A percentile compares a stretch with the other conserved stretches of the same genome.
These are phyloP conservation scores for Talaromyces albobiverticillius DNA, from an alignment of 2,329 filamentous ascomycete species.

Conservation along the genomic window DNA sequence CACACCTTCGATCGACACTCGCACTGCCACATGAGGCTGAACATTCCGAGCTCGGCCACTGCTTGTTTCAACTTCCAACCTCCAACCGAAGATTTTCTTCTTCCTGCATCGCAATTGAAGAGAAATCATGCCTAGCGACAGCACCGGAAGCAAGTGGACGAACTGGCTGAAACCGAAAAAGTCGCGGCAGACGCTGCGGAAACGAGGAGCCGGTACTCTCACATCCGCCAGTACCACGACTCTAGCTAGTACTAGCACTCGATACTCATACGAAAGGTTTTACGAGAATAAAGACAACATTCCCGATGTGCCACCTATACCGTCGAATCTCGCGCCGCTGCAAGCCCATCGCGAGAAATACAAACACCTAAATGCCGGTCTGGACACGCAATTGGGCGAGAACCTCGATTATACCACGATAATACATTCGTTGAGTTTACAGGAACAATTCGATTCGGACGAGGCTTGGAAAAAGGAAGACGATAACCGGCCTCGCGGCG, in stretches of 20 bases:
- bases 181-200: conserved; percentile 17
- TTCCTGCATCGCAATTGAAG: neutral
- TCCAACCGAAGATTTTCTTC: neutral
- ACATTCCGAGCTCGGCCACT: conserved; percentile 1
- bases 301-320: conserved; percentile 6
- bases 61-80: neutral
- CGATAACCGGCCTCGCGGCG: conserved; percentile 31
- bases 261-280: conserved; percentile 4
- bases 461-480: conserved; percentile 17
- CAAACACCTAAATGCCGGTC: conserved; percentile 22
- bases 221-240: conserved; percentile 14
- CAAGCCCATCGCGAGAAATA: conserved; percentile 35
- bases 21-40: conserved; percentile 10
- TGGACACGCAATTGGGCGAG: conserved; percentile 37
- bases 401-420: conserved; percentile 35
- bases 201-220: conserved; percentile 5
- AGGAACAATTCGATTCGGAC: conserved; percentile 25
- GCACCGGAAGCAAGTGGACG: conserved; percentile 7
- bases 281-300: neutral
- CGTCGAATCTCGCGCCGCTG: conserved; percentile 27
- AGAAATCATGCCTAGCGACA: conserved; percentile 8
- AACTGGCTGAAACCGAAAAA: conserved; percentile 18
- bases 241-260: conserved; percentile 8
- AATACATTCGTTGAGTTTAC: conserved; percentile 32
- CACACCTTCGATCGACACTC: too few species aligned